Evolutionary conservation across 768 basidiomycete species (phyloP).

Genomic region (Tricholoma sp.): DNA sequence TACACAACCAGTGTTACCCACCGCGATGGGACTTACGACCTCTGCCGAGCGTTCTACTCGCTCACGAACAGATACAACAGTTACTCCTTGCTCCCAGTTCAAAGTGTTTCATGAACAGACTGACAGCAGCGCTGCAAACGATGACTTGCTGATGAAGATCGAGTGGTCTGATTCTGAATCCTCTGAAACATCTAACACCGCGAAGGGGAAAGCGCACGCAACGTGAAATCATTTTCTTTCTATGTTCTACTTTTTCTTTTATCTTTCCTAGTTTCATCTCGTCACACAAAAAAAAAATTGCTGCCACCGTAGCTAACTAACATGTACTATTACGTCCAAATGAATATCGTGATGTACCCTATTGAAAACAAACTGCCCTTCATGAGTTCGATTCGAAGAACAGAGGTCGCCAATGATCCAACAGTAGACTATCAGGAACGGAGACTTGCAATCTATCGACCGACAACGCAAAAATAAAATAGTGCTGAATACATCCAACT

Average conservation of each 20-base stretch:
- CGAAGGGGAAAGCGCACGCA: not conserved
- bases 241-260: not conserved
- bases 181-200: not conserved
- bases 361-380: not conserved
- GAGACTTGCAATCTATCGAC: not conserved
- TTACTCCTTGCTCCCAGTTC: not conserved
- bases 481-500: not conserved
- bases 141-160: not conserved
- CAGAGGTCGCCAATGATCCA: not conserved
- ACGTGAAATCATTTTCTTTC: not conserved
- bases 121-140: not conserved
- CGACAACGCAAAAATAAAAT: not conserved
- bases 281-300: not conserved
- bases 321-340: not conserved
- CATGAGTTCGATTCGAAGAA: not conserved
- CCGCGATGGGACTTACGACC: not conserved
- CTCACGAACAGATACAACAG: not conserved
- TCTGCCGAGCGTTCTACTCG: not conserved
- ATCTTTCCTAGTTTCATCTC: not conserved
- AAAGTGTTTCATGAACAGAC: not conserved
- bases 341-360: not conserved
- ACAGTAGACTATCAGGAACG: not conserved
- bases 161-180: not conserved
- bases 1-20: not conserved
- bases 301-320: not conserved